These are phyloP conservation scores for Vitis amurensis DNA, from an alignment of 164 flowering plant species.

Conservation along the genomic window DNA sequence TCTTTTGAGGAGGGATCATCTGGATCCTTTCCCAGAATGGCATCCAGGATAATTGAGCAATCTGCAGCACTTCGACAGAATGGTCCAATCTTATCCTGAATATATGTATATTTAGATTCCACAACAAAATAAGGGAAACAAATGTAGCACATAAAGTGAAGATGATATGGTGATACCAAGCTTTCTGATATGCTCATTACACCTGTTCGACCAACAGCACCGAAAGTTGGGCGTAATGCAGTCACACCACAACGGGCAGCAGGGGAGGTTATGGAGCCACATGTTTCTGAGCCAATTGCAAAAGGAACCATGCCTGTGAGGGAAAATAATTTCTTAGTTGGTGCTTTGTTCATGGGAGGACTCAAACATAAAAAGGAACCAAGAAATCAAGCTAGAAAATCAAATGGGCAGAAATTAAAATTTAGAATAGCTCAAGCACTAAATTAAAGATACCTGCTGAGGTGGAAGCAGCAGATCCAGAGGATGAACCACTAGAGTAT, in stretches of 20 bases:
- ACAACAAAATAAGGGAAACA: neutral
- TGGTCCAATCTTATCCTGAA: too few relatives aligned
- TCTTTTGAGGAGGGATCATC: too few relatives aligned
- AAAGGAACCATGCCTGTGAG: conserved; percentile 80
- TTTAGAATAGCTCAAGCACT: too few relatives aligned
- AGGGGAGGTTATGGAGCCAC: conserved; percentile 85
- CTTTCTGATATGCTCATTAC: conserved; percentile 95
- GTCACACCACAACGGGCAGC: conserved; percentile 95
- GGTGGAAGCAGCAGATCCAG: conserved; percentile 89
- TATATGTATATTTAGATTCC: neutral
- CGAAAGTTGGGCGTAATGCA: conserved; percentile 59
- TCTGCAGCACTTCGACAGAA: too few relatives aligned
- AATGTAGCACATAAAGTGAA: neutral
- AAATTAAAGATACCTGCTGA: conserved; percentile 67
- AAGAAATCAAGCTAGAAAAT: too few relatives aligned
- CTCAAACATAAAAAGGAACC: too few relatives aligned
- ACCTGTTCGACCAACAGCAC: conserved; percentile 63
- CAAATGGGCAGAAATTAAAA: too few relatives aligned
- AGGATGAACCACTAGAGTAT: conserved; percentile 88
- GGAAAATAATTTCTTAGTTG: too few relatives aligned
- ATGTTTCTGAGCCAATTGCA: conserved; percentile 97
- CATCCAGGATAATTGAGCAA: too few relatives aligned
- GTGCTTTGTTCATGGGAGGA: too few relatives aligned
- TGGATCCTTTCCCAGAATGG: too few relatives aligned
- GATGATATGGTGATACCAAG: conserved; percentile 46